These are phyloP conservation scores for Schizothecium vesticola DNA, from an alignment of 495 filamentous ascomycete species.

Conservation along the genomic window DNA sequence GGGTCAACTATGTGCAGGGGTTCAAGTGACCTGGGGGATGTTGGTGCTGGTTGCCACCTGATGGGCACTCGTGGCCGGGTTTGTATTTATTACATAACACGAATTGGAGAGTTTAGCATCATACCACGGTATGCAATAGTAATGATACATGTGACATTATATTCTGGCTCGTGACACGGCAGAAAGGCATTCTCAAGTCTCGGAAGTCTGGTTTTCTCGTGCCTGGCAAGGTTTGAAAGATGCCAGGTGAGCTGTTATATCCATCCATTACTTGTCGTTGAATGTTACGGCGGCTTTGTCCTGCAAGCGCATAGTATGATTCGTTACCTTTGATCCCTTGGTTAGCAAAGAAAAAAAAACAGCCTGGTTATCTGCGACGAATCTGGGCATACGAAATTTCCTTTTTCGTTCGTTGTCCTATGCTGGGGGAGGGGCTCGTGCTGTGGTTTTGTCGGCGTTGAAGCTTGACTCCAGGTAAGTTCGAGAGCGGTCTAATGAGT, in stretches of 20 bases:
- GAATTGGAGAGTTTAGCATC: neutral
- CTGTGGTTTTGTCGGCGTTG: too few relatives aligned
- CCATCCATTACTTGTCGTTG: neutral
- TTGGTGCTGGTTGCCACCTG: too few relatives aligned
- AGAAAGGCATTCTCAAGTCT: neutral
- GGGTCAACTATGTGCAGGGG: conserved; percentile 9
- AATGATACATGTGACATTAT: neutral
- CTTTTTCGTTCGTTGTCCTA: too few relatives aligned
- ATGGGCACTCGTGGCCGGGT: too few relatives aligned
- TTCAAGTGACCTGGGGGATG: neutral
- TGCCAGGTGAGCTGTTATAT: neutral
- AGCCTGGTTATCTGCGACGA: too few relatives aligned
- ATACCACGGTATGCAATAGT: neutral
- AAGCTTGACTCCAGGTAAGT: too few relatives aligned
- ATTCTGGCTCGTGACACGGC: neutral
- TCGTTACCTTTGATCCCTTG: neutral
- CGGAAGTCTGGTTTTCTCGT: neutral
- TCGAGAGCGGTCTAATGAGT: too few relatives aligned
- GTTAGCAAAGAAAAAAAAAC: too few relatives aligned
- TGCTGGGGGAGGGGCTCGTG: too few relatives aligned
- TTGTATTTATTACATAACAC: too few relatives aligned
- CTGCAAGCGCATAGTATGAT: neutral
- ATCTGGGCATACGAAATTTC: too few relatives aligned
- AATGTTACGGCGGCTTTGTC: neutral
- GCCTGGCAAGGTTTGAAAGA: neutral